Conservation (phyloP, 139 green algal species). For the Micractinium sp. region DNA sequence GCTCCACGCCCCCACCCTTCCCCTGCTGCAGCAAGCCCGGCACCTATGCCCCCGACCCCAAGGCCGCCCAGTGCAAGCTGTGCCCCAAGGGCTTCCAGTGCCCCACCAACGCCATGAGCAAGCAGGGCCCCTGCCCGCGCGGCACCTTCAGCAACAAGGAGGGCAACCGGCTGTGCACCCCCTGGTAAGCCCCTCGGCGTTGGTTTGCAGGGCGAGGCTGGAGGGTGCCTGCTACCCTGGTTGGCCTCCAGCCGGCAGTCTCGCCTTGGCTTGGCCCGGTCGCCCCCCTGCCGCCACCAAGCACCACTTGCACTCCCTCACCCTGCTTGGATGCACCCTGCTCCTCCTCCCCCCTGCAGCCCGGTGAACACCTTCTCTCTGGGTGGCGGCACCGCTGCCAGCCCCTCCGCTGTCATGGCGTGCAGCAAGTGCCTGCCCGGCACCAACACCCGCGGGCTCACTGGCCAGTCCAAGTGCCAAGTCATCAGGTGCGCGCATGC, state of each 20-base stretch:
- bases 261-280: too few species aligned
- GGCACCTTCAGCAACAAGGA: slow-evolving; percentile 2
- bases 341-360: not conserved
- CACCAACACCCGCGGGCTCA: not conserved
- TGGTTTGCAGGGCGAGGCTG: too few species aligned
- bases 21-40: not conserved
- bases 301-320: not conserved
- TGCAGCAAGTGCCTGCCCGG: not conserved
- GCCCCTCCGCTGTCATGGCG: not conserved
- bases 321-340: not conserved
- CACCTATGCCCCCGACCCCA: not conserved
- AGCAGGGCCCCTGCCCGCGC: not conserved
- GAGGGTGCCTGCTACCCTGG: too few species aligned
- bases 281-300: not conserved
- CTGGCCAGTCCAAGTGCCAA: not conserved
- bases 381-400: not conserved
- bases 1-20: too few species aligned
- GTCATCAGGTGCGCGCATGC: not conserved
- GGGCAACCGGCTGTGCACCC: not conserved
- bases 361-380: not conserved
- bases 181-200: not conserved
- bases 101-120: not conserved
- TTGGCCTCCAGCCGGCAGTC: too few species aligned
- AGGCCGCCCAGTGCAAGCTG: not conserved
- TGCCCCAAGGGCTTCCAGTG: not conserved